A percentile compares a stretch with the other conserved stretches of the same genome.
Evolutionary conservation across 2,329 filamentous ascomycete genomes (phyloP).

Genomic region (Thelonectria blattea): DNA sequence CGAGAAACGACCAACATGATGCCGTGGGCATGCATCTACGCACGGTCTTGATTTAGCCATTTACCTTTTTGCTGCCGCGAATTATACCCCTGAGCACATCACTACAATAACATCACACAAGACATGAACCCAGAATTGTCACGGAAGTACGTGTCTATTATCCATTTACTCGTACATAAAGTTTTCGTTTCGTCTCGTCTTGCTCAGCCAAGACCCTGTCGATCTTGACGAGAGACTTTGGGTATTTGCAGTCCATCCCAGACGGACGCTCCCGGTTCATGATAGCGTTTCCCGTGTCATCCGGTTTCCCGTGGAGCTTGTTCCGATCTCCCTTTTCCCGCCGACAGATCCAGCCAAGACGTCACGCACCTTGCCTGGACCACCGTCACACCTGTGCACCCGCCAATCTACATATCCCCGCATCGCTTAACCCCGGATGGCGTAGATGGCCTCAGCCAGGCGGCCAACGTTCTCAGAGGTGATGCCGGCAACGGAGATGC

Average conservation of each 20-base stretch:
- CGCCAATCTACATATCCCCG: neutral
- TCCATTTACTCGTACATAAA: slow-evolving; percentile 35
- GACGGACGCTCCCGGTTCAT: slow-evolving; percentile 24
- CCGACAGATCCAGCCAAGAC: slow-evolving; percentile 3
- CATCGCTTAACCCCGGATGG: slow-evolving; percentile 70
- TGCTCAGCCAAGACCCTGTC: slow-evolving; percentile 11
- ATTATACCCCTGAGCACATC: neutral
- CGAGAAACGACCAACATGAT: neutral
- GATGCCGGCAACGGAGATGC: slow-evolving; percentile 86
- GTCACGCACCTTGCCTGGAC: slow-evolving; percentile 3
- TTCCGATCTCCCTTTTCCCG: slow-evolving; percentile 23
- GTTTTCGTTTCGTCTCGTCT: slow-evolving; percentile 29
- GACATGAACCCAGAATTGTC: neutral
- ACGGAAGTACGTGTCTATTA: slow-evolving; percentile 19
- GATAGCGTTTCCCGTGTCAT: neutral
- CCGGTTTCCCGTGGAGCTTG: slow-evolving; percentile 9
- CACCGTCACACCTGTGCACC: slow-evolving; percentile 9
- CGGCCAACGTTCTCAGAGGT: slow-evolving; percentile 79
- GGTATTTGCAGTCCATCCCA: slow-evolving; percentile 33
- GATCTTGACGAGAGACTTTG: slow-evolving; percentile 30
- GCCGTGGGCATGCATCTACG: neutral
- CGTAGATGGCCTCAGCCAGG: slow-evolving; percentile 83
- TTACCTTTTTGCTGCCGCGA: neutral
- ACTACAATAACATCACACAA: neutral
- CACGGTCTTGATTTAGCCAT: neutral